These are phyloP conservation scores for Arabis alpina DNA, from an alignment of 345 rosid genomes.

Conservation along the genomic window DNA sequence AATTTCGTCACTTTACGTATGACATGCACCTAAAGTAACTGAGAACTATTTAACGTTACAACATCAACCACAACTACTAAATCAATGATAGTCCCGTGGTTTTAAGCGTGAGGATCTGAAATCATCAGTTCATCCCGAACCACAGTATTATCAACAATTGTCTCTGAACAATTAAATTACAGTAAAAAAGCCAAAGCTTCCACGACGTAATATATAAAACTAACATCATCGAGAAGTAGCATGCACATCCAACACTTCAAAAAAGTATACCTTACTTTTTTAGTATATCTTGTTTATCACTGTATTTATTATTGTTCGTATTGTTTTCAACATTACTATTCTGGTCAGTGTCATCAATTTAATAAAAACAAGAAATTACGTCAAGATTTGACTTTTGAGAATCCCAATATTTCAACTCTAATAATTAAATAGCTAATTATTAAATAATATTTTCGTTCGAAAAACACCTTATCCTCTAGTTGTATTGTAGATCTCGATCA, in stretches of 20 bases:
- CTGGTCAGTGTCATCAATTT: slow-evolving; percentile 20
- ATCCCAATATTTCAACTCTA: slow-evolving; percentile 14
- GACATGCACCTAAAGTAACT: neutral
- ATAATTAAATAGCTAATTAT: neutral
- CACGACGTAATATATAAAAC: no score
- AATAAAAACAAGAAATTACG: slow-evolving; percentile 6
- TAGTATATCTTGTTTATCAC: neutral
- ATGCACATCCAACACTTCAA: no score
- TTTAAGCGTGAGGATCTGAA: no score
- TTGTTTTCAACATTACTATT: slow-evolving; percentile 32
- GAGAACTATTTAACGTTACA: no score
- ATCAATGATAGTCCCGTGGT: no score
- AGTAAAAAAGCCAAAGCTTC: no score
- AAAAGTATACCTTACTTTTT: no score
- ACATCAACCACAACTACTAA: no score
- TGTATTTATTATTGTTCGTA: slow-evolving; percentile 19
- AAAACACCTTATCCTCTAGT: slow-evolving; percentile 23
- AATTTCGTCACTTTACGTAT: neutral
- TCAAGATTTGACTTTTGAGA: slow-evolving; percentile 40
- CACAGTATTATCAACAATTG: no score
- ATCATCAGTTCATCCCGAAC: no score
- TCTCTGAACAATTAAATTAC: no score
- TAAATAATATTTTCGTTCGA: neutral
- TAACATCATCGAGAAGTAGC: no score
- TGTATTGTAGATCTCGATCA: slow-evolving; percentile 28